Evolutionary conservation across 345 rosid species (phyloP), one percentile per base, ranked within the genome.

Genomic region (Boechera retrofracta): DNA sequence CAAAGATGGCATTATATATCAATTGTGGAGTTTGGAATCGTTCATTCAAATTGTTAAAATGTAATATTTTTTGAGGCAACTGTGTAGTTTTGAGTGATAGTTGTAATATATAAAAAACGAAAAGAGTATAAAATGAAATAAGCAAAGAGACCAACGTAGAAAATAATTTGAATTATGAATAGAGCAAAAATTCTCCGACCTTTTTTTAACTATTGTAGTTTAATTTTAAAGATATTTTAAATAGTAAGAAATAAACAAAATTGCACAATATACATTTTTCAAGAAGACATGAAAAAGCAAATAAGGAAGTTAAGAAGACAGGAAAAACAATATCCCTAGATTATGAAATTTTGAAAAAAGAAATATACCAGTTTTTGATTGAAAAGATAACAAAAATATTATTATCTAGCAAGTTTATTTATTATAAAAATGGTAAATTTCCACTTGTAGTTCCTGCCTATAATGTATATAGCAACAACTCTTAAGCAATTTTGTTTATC

Each of bases 21-120:
- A 47, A n/a, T 38, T 58, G 61, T 75, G 62, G 41, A 67, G 21
- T 36, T 16, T 13, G 15, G 24, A 32, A 64, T 54, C 47, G 12
- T 31, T 41, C 7, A 16, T n/a, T 51, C 53, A 28, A 51, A 29
- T 11, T 39, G 4, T 36, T 28, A 5, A 54, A 63, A 16, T 39
- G 24, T 29, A 26, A 4, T 2, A 6, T 48, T 21, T n/a, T 51
- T 1, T 0, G 3, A n/a, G 31, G 36, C 13, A 13, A 5, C 18
- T 33, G n/a, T 55, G 39, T 56, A 54, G 31, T 41, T 56, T 41
- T 39, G 63, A 39, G 4, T 33, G 12, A 28, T 44, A 44, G 35
- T 45, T 13, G 67, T 61, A 1, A 13, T 8, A 18, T 49, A 49
- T 7, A 7, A 33, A 16, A 33, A 32, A 31, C 15, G 21, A 57